Evolutionary conservation across 129 eudicot genomes (phyloP), one percentile per base, ranked within the genome.

Genomic region (Centaurea solstitialis): DNA sequence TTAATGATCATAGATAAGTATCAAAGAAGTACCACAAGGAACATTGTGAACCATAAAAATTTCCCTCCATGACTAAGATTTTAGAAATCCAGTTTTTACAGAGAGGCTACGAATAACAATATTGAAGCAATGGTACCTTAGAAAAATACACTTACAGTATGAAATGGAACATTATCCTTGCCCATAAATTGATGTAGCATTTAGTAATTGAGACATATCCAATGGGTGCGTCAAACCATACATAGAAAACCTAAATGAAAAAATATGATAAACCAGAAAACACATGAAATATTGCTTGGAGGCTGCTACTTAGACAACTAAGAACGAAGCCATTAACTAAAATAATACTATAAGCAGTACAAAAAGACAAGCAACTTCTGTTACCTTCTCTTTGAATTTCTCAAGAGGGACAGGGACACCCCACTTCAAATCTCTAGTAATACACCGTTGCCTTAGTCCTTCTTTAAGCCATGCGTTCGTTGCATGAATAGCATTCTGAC

Each of bases 401-500:
- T 96, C 98, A 83, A 83, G 98, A 53, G 99, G 99, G 20, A 94
- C 99, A 75, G 97, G 97, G 53, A 94, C 99, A n/a, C 99, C 99
- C 99, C 99, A 96, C 76, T 96, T 96, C 83, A 96, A 84, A 81
- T 96, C 99, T 87, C 99, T 85, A 24, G 99, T 96, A 70, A 96
- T 96, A 78, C 99, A 93, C 21, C 98, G 87, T 72, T 81, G 92
- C 77, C 82, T 89, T 76, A 95, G 75, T 77, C 99, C 99, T 87
- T 95, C 99, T 88, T 84, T 92, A 43, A 95, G 94, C 99, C 99
- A 95, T 47, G 97, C 97, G 84, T 90, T 65, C 50, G 99, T 95
- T 83, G 91, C 88, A 77, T 95, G 93, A 80, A 95, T 92, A 35
- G 99, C 99, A 89, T 95, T 95, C 83, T 89, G 97, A 88, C 92